Conservation (phyloP, 768 basidiomycete species). For the Gautieria morchelliformis region DNA sequence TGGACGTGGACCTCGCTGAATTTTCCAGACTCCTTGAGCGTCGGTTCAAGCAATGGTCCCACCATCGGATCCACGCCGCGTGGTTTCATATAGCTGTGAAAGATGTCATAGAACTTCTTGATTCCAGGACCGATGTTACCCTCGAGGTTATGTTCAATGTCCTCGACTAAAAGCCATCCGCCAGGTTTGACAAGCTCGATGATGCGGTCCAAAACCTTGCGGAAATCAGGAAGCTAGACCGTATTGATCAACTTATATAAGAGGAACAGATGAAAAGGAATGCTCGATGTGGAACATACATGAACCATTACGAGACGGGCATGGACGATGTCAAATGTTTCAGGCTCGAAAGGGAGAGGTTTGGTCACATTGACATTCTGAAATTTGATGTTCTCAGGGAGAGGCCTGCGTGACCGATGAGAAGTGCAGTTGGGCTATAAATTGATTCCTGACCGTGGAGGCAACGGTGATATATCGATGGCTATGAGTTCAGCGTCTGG, state of each 20-base stretch:
- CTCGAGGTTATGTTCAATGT: not conserved
- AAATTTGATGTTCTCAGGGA: not conserved
- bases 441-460: conserved; percentile 7
- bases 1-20: too few species aligned
- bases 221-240: conserved; percentile 13
- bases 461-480: not conserved
- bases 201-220: conserved; percentile 10
- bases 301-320: not conserved
- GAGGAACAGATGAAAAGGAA: not conserved
- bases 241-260: not conserved
- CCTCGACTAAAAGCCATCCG: conserved; percentile 18
- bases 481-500: not conserved
- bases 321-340: not conserved
- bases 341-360: not conserved
- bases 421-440: too few species aligned
- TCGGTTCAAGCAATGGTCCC: too few species aligned
- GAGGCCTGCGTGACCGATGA: too few species aligned
- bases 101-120: too few species aligned
- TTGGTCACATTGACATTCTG: not conserved
- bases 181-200: conserved; percentile 15
- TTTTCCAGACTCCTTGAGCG: too few species aligned
- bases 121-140: not conserved
- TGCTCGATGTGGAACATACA: not conserved
- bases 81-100: too few species aligned
- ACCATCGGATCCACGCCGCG: too few species aligned